These are phyloP conservation scores for Oropetium thomaeum DNA, from an alignment of 176 grass and related monocot species.

Conservation along the genomic window DNA sequence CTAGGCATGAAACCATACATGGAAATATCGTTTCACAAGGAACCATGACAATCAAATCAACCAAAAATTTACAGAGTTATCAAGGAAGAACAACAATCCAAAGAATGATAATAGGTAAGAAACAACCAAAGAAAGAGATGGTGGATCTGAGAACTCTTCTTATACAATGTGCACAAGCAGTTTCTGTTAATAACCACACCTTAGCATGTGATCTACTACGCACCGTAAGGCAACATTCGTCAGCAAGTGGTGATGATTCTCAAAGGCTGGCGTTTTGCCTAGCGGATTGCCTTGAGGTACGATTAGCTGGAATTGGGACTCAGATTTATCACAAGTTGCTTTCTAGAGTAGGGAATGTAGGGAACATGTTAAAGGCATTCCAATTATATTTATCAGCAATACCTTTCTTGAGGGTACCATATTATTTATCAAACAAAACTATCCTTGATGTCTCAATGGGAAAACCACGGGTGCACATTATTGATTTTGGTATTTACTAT, in stretches of 20 bases:
- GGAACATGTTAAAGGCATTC: slow-evolving; percentile 27
- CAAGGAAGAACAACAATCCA: background rate
- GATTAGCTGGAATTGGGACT: slow-evolving; percentile 52
- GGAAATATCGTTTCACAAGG: background rate
- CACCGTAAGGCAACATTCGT: slow-evolving; percentile 45
- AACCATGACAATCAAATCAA: slow-evolving; percentile 4
- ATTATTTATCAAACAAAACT: slow-evolving; percentile 49
- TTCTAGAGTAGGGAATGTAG: background rate
- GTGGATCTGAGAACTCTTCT: slow-evolving; percentile 54
- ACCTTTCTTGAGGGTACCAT: slow-evolving; percentile 49
- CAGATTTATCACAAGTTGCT: slow-evolving; percentile 41
- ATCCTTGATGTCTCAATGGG: slow-evolving; percentile 44
- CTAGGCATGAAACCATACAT: slow-evolving; percentile 21
- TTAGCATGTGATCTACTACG: slow-evolving; percentile 38
- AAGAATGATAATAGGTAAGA: slow-evolving; percentile 8
- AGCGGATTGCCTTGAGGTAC: slow-evolving; percentile 50
- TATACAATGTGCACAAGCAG: slow-evolving; percentile 52
- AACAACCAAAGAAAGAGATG: slow-evolving; percentile 41
- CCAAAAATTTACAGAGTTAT: background rate
- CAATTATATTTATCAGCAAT: slow-evolving; percentile 22
- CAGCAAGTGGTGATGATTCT: slow-evolving; percentile 35
- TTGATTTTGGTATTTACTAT: slow-evolving; percentile 68
- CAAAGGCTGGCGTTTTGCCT: slow-evolving; percentile 60
- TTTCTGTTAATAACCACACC: slow-evolving; percentile 44
- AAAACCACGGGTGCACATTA: slow-evolving; percentile 53